Base-by-base conservation (phyloP, 2,329 filamentous ascomycete species). In the Fusarium abutilonis region DNA sequence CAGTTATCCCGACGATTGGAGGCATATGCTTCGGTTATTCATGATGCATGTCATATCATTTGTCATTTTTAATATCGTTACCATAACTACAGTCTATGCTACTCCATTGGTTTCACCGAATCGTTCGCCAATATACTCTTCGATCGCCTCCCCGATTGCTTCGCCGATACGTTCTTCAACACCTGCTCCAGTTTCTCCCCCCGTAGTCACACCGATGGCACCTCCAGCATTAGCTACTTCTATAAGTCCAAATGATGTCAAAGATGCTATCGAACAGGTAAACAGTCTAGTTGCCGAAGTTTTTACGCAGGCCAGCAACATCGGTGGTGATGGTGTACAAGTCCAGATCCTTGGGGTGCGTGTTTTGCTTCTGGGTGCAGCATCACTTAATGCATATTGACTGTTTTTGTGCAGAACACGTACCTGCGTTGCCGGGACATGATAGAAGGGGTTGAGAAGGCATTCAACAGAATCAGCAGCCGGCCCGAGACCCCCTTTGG, bases 341-440 rank as follows among this genome's bases (percentile, higher is more conserved):
- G 35, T 41, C 13, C 44, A 47, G 10, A 38, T 42, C 2, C 40
- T 54, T 14, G 56, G 52, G 39, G 61, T 47, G 45, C 21, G 34
- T 35, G 4, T 13, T 35, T 19, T 2, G n/a, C 34, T 23, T 23
- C 6, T 21, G 9, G 7, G 6, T n/a, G 9, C 26, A 40, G 14
- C 9, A 17, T 36, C 21, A 19, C 13, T 60, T 50, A 23, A 13
- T 31, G 9, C 14, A 6, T 31, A 23, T 38, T 57, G 23, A 62
- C 39, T 23, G 5, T 7, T 26, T 26, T 26, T 26, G 23, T 39
- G 9, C 17, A 65, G 52, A 52, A 63, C 19, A 35, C 56, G 34
- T 57, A 62, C 46, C 31, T 64, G 6, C 32, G 61, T 4, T 64
- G 60, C 15, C 46, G 52, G 17, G 39, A 45, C 14, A 42, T 61